Conservation (phyloP, 768 basidiomycete species). For the Pisolithus orientalis region DNA sequence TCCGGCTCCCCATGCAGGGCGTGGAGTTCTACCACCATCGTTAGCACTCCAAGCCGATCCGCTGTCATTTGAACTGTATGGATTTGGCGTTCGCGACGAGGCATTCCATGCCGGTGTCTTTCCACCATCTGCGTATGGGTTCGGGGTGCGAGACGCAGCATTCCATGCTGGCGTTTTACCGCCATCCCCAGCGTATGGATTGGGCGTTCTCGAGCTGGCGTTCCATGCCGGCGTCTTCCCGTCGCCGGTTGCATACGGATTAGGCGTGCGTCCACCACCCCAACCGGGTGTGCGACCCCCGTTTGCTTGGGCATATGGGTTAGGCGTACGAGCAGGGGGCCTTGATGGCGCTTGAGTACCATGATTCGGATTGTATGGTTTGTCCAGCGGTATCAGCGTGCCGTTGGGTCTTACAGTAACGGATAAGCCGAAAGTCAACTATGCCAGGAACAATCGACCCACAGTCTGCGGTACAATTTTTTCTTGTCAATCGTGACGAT, state of each 20-base stretch:
- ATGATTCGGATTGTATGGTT: slow-evolving; percentile 17
- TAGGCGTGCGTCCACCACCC: slow-evolving; percentile 52
- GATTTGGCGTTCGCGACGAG: slow-evolving; percentile 50
- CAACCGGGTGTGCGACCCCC: slow-evolving; percentile 32
- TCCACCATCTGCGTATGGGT: slow-evolving; percentile 50
- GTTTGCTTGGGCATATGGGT: slow-evolving; percentile 38
- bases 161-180: slow-evolving; percentile 68
- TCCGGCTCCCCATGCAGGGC: slow-evolving; percentile 33
- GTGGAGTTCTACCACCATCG: slow-evolving; percentile 45
- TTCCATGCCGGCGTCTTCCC: slow-evolving; percentile 62
- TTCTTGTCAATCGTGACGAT: slow-evolving; percentile 81
- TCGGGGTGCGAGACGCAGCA: slow-evolving; percentile 59
- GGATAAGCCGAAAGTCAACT: slow-evolving; percentile 5
- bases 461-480: slow-evolving; percentile 70
- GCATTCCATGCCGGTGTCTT: slow-evolving; percentile 46
- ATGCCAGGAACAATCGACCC: slow-evolving; percentile 25
- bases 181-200: slow-evolving; percentile 53
- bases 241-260: slow-evolving; percentile 54
- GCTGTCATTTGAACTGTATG: slow-evolving; percentile 31
- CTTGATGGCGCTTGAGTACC: slow-evolving; percentile 17
- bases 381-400: slow-evolving; percentile 45
- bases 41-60: slow-evolving; percentile 47
- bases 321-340: slow-evolving; percentile 39
- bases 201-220: slow-evolving; percentile 61
- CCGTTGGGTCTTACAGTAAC: slow-evolving; percentile 46